These are phyloP conservation scores for Penicillium decumbens DNA, from an alignment of 2,329 filamentous ascomycete species.

Conservation along the genomic window DNA sequence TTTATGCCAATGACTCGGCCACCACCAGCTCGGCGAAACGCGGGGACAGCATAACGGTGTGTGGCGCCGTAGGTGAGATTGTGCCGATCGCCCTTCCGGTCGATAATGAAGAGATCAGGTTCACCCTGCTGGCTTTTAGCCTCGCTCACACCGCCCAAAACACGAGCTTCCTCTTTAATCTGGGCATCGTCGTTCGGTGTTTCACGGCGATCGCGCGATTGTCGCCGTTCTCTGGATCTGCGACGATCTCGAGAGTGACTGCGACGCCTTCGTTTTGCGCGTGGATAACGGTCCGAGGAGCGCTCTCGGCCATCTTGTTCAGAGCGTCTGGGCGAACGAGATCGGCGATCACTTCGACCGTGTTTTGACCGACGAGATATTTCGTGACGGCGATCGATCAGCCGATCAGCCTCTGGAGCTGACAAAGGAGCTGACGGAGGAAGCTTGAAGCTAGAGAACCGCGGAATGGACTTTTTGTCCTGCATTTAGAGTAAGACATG, in stretches of 20 bases:
- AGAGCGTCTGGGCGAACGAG: slow-evolving; percentile 21
- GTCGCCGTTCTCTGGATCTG: not conserved
- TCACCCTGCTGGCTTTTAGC: not conserved
- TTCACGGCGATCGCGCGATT: not conserved
- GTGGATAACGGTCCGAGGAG: not conserved
- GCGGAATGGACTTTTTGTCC: slow-evolving; percentile 53
- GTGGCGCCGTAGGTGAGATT: slow-evolving; percentile 70
- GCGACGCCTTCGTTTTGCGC: not conserved
- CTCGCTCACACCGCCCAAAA: not conserved
- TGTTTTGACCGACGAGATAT: slow-evolving; percentile 17
- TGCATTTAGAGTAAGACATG: slow-evolving; percentile 12
- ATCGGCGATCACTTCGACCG: slow-evolving; percentile 19
- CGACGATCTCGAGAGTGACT: not conserved
- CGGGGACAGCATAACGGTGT: slow-evolving; percentile 66
- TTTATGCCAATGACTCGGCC: slow-evolving; percentile 67
- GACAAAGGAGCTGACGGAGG: slow-evolving; percentile 39
- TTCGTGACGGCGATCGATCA: slow-evolving; percentile 19
- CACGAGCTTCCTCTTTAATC: not conserved
- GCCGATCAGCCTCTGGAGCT: slow-evolving; percentile 20
- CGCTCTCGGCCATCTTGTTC: slow-evolving; percentile 9
- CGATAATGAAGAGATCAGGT: slow-evolving; percentile 54
- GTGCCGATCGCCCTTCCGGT: slow-evolving; percentile 70
- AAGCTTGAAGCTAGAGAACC: slow-evolving; percentile 69
- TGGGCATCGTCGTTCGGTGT: not conserved
- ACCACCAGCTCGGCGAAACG: slow-evolving; percentile 63